phyloP scores from a whole-genome alignment of 768 basidiomycete genomes.

The Rhodotorula taiwanensis region DNA sequence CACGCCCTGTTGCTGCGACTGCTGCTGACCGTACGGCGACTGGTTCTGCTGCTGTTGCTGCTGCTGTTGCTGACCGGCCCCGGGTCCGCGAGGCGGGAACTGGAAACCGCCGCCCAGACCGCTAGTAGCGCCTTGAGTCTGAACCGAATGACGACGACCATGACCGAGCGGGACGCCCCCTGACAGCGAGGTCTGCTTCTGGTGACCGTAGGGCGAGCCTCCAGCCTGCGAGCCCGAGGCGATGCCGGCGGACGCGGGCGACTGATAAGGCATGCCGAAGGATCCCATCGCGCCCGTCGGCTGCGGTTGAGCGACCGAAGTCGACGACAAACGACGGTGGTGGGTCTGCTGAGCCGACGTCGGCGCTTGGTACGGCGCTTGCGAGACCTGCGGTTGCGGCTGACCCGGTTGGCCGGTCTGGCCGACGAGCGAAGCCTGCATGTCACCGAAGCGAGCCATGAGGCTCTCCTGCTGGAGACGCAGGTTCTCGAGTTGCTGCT shows the following conservation, averaged over 20 bases:
- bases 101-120: conserved; percentile 22
- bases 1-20: conserved; percentile 44
- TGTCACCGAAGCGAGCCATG: conserved; percentile 81
- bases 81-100: conserved; percentile 20
- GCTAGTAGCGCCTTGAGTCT: conserved; percentile 43
- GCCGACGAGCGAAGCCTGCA: conserved; percentile 51
- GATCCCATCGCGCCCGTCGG: conserved; percentile 31
- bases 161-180: conserved; percentile 47
- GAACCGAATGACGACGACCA: conserved; percentile 82
- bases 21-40: neutral
- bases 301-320: conserved; percentile 3
- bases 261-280: conserved; percentile 20
- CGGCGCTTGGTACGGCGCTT: neutral
- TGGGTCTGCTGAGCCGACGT: neutral
- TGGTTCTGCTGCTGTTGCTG: neutral
- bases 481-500: conserved; percentile 80
- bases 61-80: neutral
- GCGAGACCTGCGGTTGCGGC: conserved; percentile 15
- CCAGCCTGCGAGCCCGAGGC: neutral
- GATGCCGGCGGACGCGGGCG: neutral
- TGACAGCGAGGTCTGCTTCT: conserved; percentile 58
- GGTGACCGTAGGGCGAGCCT: neutral
- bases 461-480: conserved; percentile 85
- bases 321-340: conserved; percentile 2
- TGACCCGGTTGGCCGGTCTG: neutral